Evolutionary conservation across 2,329 filamentous ascomycete species (phyloP).

Genomic region (Fusarium napiforme): DNA sequence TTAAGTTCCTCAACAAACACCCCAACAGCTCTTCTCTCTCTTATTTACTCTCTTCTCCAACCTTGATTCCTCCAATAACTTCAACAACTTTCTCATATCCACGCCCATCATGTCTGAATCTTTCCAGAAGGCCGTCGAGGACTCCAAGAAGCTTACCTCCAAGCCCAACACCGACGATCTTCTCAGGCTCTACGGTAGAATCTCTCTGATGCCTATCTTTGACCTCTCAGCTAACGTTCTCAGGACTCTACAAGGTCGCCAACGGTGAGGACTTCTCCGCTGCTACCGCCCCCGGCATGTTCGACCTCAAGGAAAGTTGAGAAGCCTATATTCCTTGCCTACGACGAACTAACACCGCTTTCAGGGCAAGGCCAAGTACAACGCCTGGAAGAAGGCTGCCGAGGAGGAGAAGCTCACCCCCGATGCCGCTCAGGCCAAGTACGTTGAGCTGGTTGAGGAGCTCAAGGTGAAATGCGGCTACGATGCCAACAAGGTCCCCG

Average conservation of each 20-base stretch:
- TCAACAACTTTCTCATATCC: not conserved
- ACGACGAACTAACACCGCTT: constrained; percentile 17
- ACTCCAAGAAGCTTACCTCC: constrained; percentile 74
- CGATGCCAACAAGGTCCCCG: constrained; percentile 71
- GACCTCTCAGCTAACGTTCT: constrained; percentile 1
- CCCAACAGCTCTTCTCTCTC: constrained; percentile 30
- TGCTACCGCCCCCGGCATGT: constrained; percentile 72
- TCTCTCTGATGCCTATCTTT: not conserved
- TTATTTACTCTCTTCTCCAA: not conserved
- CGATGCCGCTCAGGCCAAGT: constrained; percentile 78
- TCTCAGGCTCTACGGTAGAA: constrained; percentile 70
- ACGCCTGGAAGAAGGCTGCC: constrained; percentile 77
- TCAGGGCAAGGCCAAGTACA: constrained; percentile 83
- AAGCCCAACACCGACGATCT: constrained; percentile 74
- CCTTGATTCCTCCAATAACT: not conserved
- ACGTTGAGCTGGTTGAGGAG: constrained; percentile 77
- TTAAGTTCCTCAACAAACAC: constrained; percentile 40
- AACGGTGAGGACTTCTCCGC: constrained; percentile 66
- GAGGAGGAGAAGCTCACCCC: constrained; percentile 69
- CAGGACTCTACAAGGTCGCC: constrained; percentile 69
- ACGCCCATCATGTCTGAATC: constrained; percentile 55
- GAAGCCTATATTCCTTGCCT: not conserved
- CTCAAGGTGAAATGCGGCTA: constrained; percentile 77
- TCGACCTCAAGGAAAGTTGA: constrained; percentile 71
- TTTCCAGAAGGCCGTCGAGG: constrained; percentile 67